Percentiles rank a stretch among this genome's conserved stretches.
Evolutionary conservation across 2,329 filamentous ascomycete species (phyloP).

Genomic region (Berkeleyomyces rouxiae): DNA sequence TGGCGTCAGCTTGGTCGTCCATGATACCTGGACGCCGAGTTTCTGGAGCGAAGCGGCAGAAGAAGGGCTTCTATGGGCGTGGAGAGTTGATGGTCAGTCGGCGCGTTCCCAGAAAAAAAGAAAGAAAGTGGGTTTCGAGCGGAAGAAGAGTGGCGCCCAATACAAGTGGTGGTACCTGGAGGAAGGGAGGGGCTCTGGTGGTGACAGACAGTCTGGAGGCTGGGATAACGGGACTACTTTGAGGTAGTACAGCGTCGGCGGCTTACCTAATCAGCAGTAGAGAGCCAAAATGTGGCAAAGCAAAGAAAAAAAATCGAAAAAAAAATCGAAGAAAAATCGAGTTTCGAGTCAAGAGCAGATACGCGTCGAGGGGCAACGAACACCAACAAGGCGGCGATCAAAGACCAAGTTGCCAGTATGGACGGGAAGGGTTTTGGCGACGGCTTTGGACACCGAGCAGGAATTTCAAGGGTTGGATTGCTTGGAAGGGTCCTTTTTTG

Average conservation of each 20-base stretch:
- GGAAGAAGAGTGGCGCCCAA: too few species aligned
- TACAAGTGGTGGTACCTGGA: too few species aligned
- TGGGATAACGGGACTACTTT: background rate
- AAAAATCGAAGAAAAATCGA: background rate
- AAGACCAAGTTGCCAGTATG: background rate
- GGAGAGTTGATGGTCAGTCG: background rate
- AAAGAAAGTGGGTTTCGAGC: background rate
- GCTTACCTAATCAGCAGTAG: background rate
- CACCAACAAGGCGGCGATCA: background rate
- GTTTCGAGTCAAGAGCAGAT: too few species aligned
- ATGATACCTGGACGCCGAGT: constrained; percentile 7
- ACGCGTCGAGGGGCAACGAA: background rate
- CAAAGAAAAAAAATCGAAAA: background rate
- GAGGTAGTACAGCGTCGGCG: background rate
- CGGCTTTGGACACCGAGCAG: background rate
- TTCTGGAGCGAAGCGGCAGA: background rate
- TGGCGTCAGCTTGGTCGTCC: constrained; percentile 10
- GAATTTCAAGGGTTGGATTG: background rate
- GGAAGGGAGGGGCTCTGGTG: too few species aligned
- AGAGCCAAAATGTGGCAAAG: background rate
- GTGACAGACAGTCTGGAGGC: too few species aligned
- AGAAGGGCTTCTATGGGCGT: background rate
- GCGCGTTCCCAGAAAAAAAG: background rate
- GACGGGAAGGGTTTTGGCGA: too few species aligned
- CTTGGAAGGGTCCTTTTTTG: background rate